Evolutionary conservation across 805 yeast species (phyloP).

Genomic region (Schwanniomyces polymorphus): DNA sequence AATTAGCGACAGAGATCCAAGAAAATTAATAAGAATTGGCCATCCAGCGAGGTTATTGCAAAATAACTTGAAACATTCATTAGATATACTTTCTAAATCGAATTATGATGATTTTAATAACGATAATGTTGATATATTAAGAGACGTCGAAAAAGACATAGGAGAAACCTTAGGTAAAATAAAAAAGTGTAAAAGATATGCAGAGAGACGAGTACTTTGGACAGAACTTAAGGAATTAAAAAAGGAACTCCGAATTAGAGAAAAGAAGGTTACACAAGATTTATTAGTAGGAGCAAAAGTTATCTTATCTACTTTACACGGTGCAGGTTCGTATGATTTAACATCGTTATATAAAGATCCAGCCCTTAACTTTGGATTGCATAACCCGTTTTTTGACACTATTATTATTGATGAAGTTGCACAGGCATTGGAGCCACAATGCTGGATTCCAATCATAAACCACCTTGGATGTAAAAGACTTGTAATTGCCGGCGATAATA

Average conservation of each 20-base stretch:
- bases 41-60: constrained; percentile 87
- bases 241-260: constrained; percentile 68
- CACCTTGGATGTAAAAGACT: constrained; percentile 58
- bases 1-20: constrained; percentile 10
- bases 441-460: constrained; percentile 88
- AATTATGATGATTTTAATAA: constrained; percentile 47
- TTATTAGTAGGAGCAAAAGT: constrained; percentile 63
- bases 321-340: constrained; percentile 74
- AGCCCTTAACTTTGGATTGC: constrained; percentile 11
- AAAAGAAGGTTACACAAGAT: constrained; percentile 59
- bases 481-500: constrained; percentile 89
- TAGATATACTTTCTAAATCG: constrained; percentile 66
- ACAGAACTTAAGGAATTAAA: constrained; percentile 65
- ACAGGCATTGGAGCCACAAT: constrained; percentile 90
- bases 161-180: constrained; percentile 54
- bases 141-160: constrained; percentile 72
- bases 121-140: constrained; percentile 46
- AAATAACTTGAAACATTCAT: constrained; percentile 63
- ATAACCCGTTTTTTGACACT: constrained; percentile 61
- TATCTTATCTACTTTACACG: constrained; percentile 83
- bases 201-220: constrained; percentile 68
- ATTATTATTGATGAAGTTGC: constrained; percentile 94
- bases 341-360: constrained; percentile 45
- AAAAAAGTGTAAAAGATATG: constrained; percentile 61
- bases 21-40: constrained; percentile 74